Evolutionary conservation across 2,329 filamentous ascomycete species (phyloP).

Genomic region (Penicillium thymicola): DNA sequence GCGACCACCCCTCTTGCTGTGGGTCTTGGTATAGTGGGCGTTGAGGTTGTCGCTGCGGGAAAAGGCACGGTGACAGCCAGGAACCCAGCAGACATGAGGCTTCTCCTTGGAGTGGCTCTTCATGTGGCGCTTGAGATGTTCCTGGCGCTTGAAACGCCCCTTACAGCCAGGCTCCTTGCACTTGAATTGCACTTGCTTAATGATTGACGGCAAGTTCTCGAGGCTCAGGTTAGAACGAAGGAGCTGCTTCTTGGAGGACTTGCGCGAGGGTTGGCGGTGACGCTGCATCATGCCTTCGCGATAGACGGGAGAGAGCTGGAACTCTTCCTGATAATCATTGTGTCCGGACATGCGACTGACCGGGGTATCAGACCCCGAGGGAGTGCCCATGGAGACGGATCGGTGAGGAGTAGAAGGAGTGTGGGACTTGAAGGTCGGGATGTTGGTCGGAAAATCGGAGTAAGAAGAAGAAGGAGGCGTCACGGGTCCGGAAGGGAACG

Average conservation of each 20-base stretch:
- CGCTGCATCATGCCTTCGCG: constrained; percentile 29
- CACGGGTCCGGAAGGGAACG: constrained; percentile 30
- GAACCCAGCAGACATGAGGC: constrained; percentile 45
- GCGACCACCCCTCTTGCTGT: constrained; percentile 46
- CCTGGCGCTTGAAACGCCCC: constrained; percentile 48
- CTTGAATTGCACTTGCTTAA: constrained; percentile 42
- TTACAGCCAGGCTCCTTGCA: constrained; percentile 45
- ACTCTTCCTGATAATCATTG: constrained; percentile 37
- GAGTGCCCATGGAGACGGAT: constrained; percentile 35
- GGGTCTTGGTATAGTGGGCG: constrained; percentile 46
- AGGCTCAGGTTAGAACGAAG: constrained; percentile 30
- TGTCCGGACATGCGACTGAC: constrained; percentile 36
- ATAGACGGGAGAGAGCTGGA: constrained; percentile 34
- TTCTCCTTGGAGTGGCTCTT: constrained; percentile 47
- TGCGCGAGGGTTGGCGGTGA: constrained; percentile 35
- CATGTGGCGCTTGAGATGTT: constrained; percentile 50
- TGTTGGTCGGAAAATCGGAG: constrained; percentile 35
- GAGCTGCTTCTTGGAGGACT: constrained; percentile 35
- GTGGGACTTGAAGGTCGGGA: constrained; percentile 35
- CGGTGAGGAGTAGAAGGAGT: constrained; percentile 38
- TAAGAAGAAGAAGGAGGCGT: constrained; percentile 40
- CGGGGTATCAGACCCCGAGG: constrained; percentile 35
- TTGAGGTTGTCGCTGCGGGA: constrained; percentile 47
- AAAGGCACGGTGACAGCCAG: constrained; percentile 42
- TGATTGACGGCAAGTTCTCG: constrained; percentile 38